Base-by-base conservation (phyloP, 2,329 filamentous ascomycete species). In the Alternaria incomplexa region DNA sequence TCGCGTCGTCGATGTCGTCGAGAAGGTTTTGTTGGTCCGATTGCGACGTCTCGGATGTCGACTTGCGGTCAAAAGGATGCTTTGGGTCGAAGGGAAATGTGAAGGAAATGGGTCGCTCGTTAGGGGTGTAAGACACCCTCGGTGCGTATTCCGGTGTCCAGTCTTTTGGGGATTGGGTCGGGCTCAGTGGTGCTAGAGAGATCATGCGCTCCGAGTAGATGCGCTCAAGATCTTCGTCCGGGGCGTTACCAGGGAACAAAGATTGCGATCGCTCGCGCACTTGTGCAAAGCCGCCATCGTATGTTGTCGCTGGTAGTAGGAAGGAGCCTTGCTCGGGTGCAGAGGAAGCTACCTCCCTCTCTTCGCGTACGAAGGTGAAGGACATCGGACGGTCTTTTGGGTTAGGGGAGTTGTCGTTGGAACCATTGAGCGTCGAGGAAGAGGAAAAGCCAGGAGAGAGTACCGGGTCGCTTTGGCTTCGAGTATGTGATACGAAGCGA, bases 1-100 rank as follows among this genome's bases (percentile, higher is more conserved):
- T 74, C 5, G 71, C 71, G 28, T 69, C 66, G 55, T 74, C 71
- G 30, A 74, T 74, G 8, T 74, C 65, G 15, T 69, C 61, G 17
- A 74, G 62, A 7, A 74, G 48, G 15, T 68, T 66, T 20, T 67
- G 62, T 32, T 68, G 64, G 6, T 59, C 56, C 7, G 57, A 55
- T 20, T 65, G 65, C 3, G 58, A 58, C 15, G 53, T 50, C 17
- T 62, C 61, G 15, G 61, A 57, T 2, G 57, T 64, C 10, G 64
- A 68, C 13, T 51, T 62, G 26, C 53, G 65, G 30, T 71, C 67
- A 36, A 73, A 73, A 1, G 65, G 58, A 10, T 60, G 56, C 44
- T 61, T 61, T 7, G 56, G 66, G 20, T 66, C 62, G 53, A 66
- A 66, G 6, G 64, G 57, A 20, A 68, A 67, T 5, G 62, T 67